A percentile compares a stretch with the other conserved stretches of the same genome.
These are phyloP conservation scores for Picea sitchensis DNA, from an alignment of 75 land plant genomes.

Conservation along the genomic window DNA sequence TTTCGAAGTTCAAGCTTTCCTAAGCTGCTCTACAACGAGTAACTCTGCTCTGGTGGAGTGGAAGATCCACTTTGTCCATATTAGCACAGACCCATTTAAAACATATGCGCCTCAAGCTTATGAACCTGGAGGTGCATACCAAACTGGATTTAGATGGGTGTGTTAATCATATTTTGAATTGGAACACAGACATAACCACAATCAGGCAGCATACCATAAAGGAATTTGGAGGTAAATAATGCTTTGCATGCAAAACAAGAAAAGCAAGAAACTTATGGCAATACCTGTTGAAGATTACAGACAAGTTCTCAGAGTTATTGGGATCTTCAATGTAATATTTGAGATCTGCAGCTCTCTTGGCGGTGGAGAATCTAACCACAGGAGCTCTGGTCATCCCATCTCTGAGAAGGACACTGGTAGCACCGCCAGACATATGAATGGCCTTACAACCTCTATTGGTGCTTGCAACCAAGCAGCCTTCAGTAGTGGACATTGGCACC, in stretches of 20 bases:
- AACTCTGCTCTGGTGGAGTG: no score
- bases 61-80: no score
- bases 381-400: conserved; percentile 82
- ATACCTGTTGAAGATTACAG: conserved; percentile 61
- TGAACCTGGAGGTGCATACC: no score
- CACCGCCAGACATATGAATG: conserved; percentile 56
- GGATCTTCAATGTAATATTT: conserved; percentile 75
- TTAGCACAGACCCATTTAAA: no score
- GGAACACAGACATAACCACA: no score
- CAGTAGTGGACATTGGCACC: conserved; percentile 81
- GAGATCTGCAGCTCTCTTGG: conserved; percentile 57
- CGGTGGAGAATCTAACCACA: conserved; percentile 51
- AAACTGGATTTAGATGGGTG: no score
- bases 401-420: conserved; percentile 32
- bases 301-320: conserved; percentile 45
- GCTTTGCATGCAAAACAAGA: background rate
- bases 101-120: no score
- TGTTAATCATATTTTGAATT: no score
- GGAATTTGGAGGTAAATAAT: background rate
- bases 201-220: background rate
- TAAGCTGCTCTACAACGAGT: no score
- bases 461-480: conserved; percentile 74
- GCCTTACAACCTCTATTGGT: conserved; percentile 85
- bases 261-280: background rate
- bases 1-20: no score